phyloP scores from a whole-genome alignment of 768 basidiomycete species.

The Cyclocybe aegerita region DNA sequence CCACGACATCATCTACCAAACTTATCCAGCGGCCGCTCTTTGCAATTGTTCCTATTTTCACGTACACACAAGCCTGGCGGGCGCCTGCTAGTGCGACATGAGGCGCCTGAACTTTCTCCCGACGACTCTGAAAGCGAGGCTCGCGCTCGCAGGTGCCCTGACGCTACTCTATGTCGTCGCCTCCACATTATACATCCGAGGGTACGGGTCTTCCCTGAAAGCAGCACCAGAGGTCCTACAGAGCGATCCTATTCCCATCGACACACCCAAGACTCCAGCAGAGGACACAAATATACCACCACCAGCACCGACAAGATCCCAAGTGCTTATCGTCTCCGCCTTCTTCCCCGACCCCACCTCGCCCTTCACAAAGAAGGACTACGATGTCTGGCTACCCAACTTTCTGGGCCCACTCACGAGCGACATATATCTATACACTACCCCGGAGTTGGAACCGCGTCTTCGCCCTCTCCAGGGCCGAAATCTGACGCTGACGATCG shows the following conservation, averaged over 20 bases:
- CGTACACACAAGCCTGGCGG: too few species aligned
- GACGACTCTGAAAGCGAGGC: slow-evolving; percentile 11
- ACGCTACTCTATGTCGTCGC: slow-evolving; percentile 12
- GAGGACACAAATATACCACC: neutral
- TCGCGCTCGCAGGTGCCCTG: slow-evolving; percentile 16
- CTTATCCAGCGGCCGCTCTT: too few species aligned
- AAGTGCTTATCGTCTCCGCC: slow-evolving; percentile 48
- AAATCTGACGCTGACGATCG: slow-evolving; percentile 35
- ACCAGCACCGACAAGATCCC: neutral
- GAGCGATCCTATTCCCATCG: neutral
- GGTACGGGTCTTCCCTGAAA: slow-evolving; percentile 3
- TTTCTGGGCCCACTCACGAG: slow-evolving; percentile 47
- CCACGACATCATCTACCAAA: too few species aligned
- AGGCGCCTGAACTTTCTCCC: slow-evolving; percentile 12
- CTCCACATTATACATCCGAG: slow-evolving; percentile 13
- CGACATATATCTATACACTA: slow-evolving; percentile 55
- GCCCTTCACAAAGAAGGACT: slow-evolving; percentile 46
- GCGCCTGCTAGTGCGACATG: neutral
- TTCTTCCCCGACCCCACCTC: slow-evolving; percentile 50
- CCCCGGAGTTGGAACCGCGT: slow-evolving; percentile 35
- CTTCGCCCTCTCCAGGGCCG: slow-evolving; percentile 30
- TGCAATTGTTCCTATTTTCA: too few species aligned
- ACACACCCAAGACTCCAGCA: neutral
- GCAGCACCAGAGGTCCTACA: neutral
- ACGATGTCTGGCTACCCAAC: slow-evolving; percentile 40